Evolutionary conservation across 1,139 yeast species (phyloP).

Genomic region (Suhomyces taliae): DNA sequence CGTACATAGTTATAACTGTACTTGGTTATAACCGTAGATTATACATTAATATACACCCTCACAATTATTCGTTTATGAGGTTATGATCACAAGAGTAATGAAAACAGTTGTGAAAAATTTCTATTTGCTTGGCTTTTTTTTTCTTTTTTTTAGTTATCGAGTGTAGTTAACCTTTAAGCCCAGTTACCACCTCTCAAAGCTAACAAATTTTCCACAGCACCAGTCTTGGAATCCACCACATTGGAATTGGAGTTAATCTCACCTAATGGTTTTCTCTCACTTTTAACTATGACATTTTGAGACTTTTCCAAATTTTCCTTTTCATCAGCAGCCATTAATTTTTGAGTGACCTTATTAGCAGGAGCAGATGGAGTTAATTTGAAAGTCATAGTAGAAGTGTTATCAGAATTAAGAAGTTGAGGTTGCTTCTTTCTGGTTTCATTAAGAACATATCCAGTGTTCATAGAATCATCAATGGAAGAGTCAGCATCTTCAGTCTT

Average conservation of each 20-base stretch:
- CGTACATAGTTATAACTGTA: neutral
- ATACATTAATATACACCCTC: neutral
- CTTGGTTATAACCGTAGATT: neutral
- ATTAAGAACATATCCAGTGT: constrained; percentile 27
- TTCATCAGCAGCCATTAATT: constrained; percentile 12
- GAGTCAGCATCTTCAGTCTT: constrained; percentile 20
- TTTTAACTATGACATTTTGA: neutral
- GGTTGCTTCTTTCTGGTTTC: constrained; percentile 45
- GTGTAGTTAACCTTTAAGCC: constrained; percentile 17
- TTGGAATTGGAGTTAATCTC: constrained; percentile 11
- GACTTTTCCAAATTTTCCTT: constrained; percentile 9
- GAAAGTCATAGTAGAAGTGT: constrained; percentile 41
- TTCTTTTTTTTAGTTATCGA: no score
- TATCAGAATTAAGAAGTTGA: constrained; percentile 30
- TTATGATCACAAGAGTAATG: neutral
- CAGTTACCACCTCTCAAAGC: constrained; percentile 44
- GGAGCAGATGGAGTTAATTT: constrained; percentile 32
- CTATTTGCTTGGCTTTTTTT: no score
- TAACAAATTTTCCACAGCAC: constrained; percentile 42
- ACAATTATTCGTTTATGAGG: neutral
- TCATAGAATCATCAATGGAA: constrained; percentile 24
- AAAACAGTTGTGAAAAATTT: neutral
- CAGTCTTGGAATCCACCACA: constrained; percentile 17
- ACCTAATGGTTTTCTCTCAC: constrained; percentile 18
- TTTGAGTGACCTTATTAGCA: constrained; percentile 9